Evolutionary conservation across 2,329 filamentous ascomycete genomes (phyloP), one percentile per base, ranked within the genome.

Genomic region (Blumeria graminis): DNA sequence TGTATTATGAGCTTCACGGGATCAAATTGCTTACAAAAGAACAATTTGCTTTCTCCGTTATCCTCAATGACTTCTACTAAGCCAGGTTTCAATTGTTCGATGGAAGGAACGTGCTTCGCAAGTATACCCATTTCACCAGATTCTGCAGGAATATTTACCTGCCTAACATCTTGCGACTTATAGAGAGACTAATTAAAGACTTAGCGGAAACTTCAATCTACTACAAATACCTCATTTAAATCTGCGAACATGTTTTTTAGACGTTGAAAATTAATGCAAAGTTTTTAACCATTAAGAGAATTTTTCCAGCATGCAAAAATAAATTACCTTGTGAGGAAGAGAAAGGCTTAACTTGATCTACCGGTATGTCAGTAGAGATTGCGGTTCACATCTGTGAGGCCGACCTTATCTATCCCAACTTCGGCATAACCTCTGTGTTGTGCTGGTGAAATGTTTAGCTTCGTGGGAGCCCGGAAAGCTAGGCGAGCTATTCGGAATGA

Each of bases 81-180:
- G 68, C 92, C 92, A 60, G 92, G 89, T 80, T 93, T 94, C 72
- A 98, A 78, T 78, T 98, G 92, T 78, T 98, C 92, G 69, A 98
- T 96, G 60, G 89, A 88, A 62, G 92, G 89, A 67, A 98, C 92
- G 80, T 98, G 92, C 78, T 92, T 93, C 71, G 92, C 92, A 69
- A 98, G 84, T 67, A 98, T 84, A 84, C 92, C 92, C 92, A 98
- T 98, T 67, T 96, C 92, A 71, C 92, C 92, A 61, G 89, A 93
- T 72, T 94, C 92, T 68, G 92, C 92, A 70, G 92, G 84, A 68
- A 98, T 83, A 80, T 98, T 98, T 77, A 98, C 92, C 77, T 98
- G 92, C 68, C 96, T 82, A 69, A 81, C 77, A 68, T 78, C 76
- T 67, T 80, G 74, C 64, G 74, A 81, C 71, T 77, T 78, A 76